Evolutionary conservation across 805 yeast genomes (phyloP).

Genomic region (Wickerhamiella occidentalis): DNA sequence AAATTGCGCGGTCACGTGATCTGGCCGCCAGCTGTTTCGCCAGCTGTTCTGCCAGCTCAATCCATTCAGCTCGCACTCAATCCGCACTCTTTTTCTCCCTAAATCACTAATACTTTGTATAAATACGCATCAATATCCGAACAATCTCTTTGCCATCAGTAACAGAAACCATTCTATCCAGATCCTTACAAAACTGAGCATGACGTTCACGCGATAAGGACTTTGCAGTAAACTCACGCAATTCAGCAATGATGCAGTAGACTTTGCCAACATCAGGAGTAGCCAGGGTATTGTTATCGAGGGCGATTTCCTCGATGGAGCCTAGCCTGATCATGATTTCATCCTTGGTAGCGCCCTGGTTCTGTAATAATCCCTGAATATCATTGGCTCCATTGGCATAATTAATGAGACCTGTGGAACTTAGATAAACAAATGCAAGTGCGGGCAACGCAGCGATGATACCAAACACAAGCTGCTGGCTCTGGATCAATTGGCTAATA

Average conservation of each 20-base stretch:
- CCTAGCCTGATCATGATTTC: conserved; percentile 12
- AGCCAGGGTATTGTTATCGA: conserved; percentile 5
- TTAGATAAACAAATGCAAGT: conserved; percentile 36
- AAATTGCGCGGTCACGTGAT: background rate
- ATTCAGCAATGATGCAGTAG: conserved; percentile 14
- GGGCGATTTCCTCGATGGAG: conserved; percentile 15
- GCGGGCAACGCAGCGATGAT: conserved; percentile 76
- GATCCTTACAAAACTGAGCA: conserved; percentile 9
- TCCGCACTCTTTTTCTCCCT: too few species aligned
- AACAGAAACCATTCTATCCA: conserved; percentile 11
- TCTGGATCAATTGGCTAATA: conserved; percentile 74
- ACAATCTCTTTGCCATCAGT: conserved; percentile 8
- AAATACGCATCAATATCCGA: conserved; percentile 7
- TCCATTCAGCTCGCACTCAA: too few species aligned
- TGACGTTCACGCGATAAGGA: background rate
- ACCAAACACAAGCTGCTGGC: conserved; percentile 92
- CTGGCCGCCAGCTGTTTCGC: background rate
- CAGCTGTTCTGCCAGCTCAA: too few species aligned
- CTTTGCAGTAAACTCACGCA: conserved; percentile 2
- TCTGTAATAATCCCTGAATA: background rate
- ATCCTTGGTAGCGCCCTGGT: conserved; percentile 2
- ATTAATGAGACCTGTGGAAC: background rate
- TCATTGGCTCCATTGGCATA: conserved; percentile 2
- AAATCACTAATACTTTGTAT: conserved; percentile 12
- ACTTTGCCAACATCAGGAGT: conserved; percentile 16